Evolutionary conservation across 2,329 filamentous ascomycete genomes (phyloP).

Genomic region (Colletotrichum navitas): DNA sequence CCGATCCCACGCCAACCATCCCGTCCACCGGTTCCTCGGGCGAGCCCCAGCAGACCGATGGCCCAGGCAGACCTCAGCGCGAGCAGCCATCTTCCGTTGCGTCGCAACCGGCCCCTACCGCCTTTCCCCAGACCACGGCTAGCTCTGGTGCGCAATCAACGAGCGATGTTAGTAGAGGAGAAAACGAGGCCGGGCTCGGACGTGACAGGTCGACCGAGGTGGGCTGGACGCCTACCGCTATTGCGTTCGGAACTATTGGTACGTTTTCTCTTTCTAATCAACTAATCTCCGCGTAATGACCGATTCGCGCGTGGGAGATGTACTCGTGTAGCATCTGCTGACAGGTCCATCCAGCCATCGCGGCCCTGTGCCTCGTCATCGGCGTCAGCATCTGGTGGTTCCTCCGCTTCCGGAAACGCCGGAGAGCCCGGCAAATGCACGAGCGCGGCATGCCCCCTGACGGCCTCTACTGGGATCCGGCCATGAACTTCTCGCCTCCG

Average conservation of each 20-base stretch:
- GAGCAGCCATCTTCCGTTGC: neutral
- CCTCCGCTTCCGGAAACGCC: conserved; percentile 30
- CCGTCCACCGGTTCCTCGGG: neutral
- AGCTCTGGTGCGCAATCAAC: neutral
- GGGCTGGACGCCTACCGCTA: conserved; percentile 38
- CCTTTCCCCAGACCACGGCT: conserved; percentile 17
- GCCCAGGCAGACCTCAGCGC: neutral
- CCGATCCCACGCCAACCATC: conserved; percentile 20
- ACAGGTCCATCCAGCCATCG: conserved; percentile 29
- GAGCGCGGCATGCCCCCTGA: conserved; percentile 13
- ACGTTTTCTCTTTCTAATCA: fast-evolving
- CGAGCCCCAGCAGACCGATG: neutral
- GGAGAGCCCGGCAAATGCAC: conserved; percentile 16
- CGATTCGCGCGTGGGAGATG: neutral
- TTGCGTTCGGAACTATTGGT: conserved; percentile 41
- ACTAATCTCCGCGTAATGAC: neutral
- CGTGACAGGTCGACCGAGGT: conserved; percentile 12
- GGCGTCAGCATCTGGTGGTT: conserved; percentile 40
- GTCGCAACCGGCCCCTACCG: conserved; percentile 5
- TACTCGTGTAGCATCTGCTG: neutral
- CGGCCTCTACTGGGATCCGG: conserved; percentile 21
- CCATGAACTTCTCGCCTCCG: conserved; percentile 26
- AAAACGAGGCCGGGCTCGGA: conserved; percentile 25
- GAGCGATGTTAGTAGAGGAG: conserved; percentile 5
- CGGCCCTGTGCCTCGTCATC: conserved; percentile 30